Base-by-base conservation (phyloP, 495 filamentous ascomycete species). In the Lepidopterella palustris region DNA sequence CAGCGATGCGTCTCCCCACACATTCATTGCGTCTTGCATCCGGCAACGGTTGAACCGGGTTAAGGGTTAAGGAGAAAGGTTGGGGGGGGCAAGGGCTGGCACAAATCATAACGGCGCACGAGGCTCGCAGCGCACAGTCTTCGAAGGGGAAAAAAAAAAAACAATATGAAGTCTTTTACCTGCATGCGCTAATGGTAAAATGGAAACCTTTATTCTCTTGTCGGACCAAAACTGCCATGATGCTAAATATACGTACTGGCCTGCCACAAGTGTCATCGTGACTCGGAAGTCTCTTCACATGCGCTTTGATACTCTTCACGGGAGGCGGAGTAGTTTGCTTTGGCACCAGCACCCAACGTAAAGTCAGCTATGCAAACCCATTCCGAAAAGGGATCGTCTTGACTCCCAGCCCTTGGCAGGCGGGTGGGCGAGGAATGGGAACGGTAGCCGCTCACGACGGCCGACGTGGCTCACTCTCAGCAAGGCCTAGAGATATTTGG, bases 211-310 rank as follows among this genome's bases (percentile, higher is more conserved):
- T 18, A 42, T 11, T 18, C 31, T 11, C 13, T 2, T 18, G 10
- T 42, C 47, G 47, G 47, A 50, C 47, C 47, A 15, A 42, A 42
- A 2, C n/a, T n/a, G n/a, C n/a, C n/a, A n/a, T n/a, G 2, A 24
- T 25, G 23, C 47, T 50, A 50, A 50, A 50, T 50, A 25, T 50
- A 50, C 20, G 18, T 50, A n/a, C n/a, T n/a, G n/a, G 21, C 47
- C 23, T 50, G 47, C 47, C 47, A 18, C 13, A 42, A 42, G 35
- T 42, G 35, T 42, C 35, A 50, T 50, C 47, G 47, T 50, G 47
- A 50, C 47, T 50, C 47, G 47, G 23, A 50, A 50, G 35, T 15
- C 35, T 42, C 35, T 42, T 11, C 35, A 42, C 10, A 15, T 42
- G 18, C 18, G 35, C 35, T 42, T n/a, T n/a, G n/a, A n/a, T n/a